Evolutionary conservation across 2,329 filamentous ascomycete species (phyloP).

Genomic region (Hyphodiscus sp.): DNA sequence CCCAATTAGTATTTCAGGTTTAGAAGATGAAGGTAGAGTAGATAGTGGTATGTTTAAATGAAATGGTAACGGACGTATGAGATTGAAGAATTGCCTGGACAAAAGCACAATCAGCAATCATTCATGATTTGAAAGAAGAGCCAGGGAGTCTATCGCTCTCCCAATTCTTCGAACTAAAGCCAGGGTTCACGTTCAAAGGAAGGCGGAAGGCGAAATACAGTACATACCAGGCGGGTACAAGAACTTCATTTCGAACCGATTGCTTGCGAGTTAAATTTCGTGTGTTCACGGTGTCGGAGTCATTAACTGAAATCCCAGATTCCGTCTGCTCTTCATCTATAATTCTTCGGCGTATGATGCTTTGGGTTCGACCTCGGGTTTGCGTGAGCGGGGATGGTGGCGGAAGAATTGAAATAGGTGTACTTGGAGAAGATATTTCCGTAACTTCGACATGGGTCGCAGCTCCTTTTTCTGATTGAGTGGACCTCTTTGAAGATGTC

Average conservation of each 20-base stretch:
- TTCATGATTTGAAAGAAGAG: too few species aligned
- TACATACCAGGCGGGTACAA: constrained; percentile 73
- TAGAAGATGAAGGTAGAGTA: constrained; percentile 2
- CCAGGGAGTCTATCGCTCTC: too few species aligned
- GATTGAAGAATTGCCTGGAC: constrained; percentile 74
- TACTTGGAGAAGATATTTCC: constrained; percentile 21
- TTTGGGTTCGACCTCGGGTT: constrained; percentile 35
- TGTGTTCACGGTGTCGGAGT: constrained; percentile 33
- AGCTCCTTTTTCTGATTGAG: constrained; percentile 16
- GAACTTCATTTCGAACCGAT: constrained; percentile 65
- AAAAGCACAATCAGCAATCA: too few species aligned
- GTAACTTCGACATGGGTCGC: constrained; percentile 21
- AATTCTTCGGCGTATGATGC: constrained; percentile 52
- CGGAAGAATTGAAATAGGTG: constrained; percentile 17
- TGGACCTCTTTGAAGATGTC: constrained; percentile 31
- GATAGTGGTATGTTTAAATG: constrained; percentile 19
- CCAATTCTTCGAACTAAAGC: too few species aligned
- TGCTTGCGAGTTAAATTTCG: constrained; percentile 28
- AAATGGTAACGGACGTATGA: constrained; percentile 63
- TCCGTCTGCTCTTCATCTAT: constrained; percentile 37
- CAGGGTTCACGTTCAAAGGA: too few species aligned
- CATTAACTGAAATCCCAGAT: constrained; percentile 25
- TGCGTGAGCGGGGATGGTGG: constrained; percentile 19
- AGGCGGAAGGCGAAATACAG: too few species aligned
- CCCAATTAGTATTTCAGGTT: constrained; percentile 30